Evolutionary conservation across 176 grass and related monocot species (phyloP).

Genomic region (Phoenix dactylifera): DNA sequence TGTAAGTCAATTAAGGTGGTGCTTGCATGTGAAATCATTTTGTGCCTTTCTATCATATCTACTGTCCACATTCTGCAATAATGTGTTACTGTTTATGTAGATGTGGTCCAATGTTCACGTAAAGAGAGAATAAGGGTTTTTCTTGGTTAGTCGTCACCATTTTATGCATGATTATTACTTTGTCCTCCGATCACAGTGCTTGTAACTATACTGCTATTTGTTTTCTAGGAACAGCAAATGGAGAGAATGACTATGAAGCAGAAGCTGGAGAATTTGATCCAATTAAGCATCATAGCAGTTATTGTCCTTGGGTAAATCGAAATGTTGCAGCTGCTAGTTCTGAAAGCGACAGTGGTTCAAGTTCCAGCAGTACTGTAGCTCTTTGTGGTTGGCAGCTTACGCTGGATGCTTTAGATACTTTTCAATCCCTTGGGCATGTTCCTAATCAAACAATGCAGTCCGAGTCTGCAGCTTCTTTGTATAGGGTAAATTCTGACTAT

Average conservation of each 20-base stretch:
- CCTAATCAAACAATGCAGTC: slow-evolving; percentile 86
- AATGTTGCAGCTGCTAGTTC: slow-evolving; percentile 74
- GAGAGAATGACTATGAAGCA: slow-evolving; percentile 70
- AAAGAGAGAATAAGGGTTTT: no score
- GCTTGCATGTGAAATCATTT: no score
- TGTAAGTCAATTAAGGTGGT: no score
- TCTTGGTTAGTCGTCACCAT: neutral
- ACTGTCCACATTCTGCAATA: no score
- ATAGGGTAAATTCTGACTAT: slow-evolving; percentile 52
- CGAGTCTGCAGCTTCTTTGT: slow-evolving; percentile 90
- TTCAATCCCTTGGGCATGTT: slow-evolving; percentile 71
- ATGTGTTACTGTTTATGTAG: no score
- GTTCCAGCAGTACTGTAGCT: slow-evolving; percentile 39
- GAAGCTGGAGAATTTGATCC: slow-evolving; percentile 80
- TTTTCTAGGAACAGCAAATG: slow-evolving; percentile 63
- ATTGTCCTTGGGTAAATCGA: slow-evolving; percentile 94
- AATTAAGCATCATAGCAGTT: slow-evolving; percentile 84
- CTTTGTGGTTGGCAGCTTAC: slow-evolving; percentile 86
- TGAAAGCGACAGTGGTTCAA: slow-evolving; percentile 30
- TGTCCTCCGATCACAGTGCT: slow-evolving; percentile 1
- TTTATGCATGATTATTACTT: neutral
- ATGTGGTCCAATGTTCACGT: no score
- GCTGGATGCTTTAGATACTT: slow-evolving; percentile 66
- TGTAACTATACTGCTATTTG: slow-evolving; percentile 14
- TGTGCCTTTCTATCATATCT: no score